A percentile compares a stretch with the other conserved stretches of the same genome.
Conservation (phyloP, 345 rosid genomes). For the Eucalyptus pumila region DNA sequence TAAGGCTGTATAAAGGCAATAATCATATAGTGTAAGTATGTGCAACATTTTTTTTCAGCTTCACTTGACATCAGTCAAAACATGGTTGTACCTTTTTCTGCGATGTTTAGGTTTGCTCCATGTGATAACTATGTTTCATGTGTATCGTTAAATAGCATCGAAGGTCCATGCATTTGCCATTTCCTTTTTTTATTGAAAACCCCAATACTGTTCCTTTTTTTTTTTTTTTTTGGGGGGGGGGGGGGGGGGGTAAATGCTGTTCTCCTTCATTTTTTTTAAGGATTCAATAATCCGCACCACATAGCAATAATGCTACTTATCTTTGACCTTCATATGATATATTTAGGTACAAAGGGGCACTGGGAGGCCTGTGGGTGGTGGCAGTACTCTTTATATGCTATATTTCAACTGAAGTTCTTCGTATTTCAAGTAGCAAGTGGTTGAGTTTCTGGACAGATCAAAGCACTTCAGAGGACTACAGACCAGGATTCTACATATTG, state of each 20-base stretch:
- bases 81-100: neutral
- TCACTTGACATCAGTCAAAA: neutral
- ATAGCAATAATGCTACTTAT: neutral
- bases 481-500: constrained; percentile 48
- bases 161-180: neutral
- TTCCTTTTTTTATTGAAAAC: neutral
- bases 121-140: neutral
- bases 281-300: neutral
- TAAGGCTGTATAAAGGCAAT: neutral
- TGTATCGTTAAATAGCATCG: neutral
- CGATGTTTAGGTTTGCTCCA: neutral
- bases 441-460: constrained; percentile 83
- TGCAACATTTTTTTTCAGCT: neutral
- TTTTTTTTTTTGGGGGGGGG: neutral
- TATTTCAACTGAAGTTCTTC: constrained; percentile 62
- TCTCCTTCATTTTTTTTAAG: neutral
- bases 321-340: neutral
- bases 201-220: neutral
- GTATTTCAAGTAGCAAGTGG: constrained; percentile 90
- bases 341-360: constrained; percentile 75
- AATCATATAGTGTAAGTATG: neutral
- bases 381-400: constrained; percentile 64
- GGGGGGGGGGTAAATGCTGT: no score
- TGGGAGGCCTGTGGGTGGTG: constrained; percentile 88
- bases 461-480: constrained; percentile 43